Evolutionary conservation across 805 yeast species (phyloP), one percentile per base, ranked within the genome.

Genomic region (Metschnikowia cubensis): DNA sequence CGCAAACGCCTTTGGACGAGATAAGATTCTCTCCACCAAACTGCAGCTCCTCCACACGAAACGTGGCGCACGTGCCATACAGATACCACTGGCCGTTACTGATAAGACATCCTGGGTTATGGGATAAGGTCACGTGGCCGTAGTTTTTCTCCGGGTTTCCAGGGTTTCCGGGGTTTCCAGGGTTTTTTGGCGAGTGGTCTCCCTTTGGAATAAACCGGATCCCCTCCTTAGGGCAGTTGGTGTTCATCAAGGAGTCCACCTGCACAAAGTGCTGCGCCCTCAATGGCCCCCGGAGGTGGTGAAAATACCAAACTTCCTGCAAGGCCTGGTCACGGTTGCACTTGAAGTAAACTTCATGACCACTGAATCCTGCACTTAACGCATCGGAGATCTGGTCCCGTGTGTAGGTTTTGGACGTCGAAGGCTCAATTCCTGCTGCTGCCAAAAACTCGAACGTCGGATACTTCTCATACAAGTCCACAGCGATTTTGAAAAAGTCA

Each of bases 41-140:
- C 33, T 79, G 77, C 32, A 85, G 80, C 48, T 82, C 76, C 14
- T 51, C 47, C 22, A 87, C 59, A 22, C 75, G 75, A 68, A 76
- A 91, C 4, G 85, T 82, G 4, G 97, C 98, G 67, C 97, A 92
- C 0, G 94, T 81, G 1, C 97, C 97, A 15, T 76, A 74, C 4
- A 77, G 63, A 68, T 85, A 88, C 94, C 96, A 91, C 56, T 82
- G 79, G 3, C 99, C 99, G 60, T 81, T 87, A 52, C 87, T 81
- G 60, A 91, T 92, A 51, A 92, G 70, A 67, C 96, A 89, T 8
- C 96, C 96, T 4, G 66, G 55, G 50, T 83, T 78, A 38, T 70
- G 79, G 17, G 75, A 62, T 13, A 82, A 67, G 47, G 70, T 75
- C 42, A 87, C 61, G 58, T 66, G 73, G 10, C 74, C 72, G 7